Percentiles rank a stretch among this genome's conserved stretches.
These are phyloP conservation scores for Populus hybrid DNA, from an alignment of 441 rosid species.

Conservation along the genomic window DNA sequence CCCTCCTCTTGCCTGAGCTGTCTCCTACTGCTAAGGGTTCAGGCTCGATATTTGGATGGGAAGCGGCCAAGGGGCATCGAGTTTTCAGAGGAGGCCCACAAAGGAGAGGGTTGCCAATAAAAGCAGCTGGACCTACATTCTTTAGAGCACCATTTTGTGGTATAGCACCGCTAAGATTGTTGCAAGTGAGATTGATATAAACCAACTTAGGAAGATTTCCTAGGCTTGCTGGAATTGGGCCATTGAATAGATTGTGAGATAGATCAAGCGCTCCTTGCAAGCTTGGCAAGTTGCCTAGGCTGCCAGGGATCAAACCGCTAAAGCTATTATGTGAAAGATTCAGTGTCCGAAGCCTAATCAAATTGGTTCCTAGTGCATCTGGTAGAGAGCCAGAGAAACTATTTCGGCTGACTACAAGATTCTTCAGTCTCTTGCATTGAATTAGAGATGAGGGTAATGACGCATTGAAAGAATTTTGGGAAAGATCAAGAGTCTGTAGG, in stretches of 20 bases:
- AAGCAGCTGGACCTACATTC: slow-evolving; percentile 83
- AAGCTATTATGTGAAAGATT: slow-evolving; percentile 68
- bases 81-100: slow-evolving; percentile 60
- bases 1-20: not conserved
- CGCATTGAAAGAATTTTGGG: slow-evolving; percentile 66
- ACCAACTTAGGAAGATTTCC: slow-evolving; percentile 76
- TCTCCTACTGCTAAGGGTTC: slow-evolving; percentile 15
- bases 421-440: slow-evolving; percentile 65
- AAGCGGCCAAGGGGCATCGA: slow-evolving; percentile 40
- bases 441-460: slow-evolving; percentile 57
- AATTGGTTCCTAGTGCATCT: slow-evolving; percentile 46
- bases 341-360: slow-evolving; percentile 55
- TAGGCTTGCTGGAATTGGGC: slow-evolving; percentile 64
- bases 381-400: slow-evolving; percentile 67
- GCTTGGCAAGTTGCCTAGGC: slow-evolving; percentile 60
- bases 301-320: slow-evolving; percentile 58
- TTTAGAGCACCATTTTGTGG: slow-evolving; percentile 78
- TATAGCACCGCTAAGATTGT: slow-evolving; percentile 78
- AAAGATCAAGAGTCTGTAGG: slow-evolving; percentile 72
- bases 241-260: slow-evolving; percentile 67
- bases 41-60: not conserved
- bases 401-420: slow-evolving; percentile 63
- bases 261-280: slow-evolving; percentile 78
- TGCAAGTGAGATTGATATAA: slow-evolving; percentile 75
- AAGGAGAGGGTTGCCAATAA: slow-evolving; percentile 70